These are phyloP conservation scores for Acacia crassicarpa DNA, from an alignment of 306 rosid genomes.

Conservation along the genomic window DNA sequence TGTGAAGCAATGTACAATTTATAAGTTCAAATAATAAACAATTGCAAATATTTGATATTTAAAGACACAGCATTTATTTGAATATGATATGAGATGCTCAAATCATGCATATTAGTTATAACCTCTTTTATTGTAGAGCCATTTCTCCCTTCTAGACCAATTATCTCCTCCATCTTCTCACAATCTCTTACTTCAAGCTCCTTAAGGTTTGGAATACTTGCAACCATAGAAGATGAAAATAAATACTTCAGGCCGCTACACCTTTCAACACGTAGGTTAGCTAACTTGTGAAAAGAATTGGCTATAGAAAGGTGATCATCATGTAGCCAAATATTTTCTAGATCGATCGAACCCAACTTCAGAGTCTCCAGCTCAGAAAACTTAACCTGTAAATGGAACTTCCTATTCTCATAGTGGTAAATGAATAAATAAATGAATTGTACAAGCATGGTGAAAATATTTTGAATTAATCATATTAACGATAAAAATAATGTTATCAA, in stretches of 20 bases:
- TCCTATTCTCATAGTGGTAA: background rate
- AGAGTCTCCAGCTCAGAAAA: slow-evolving; percentile 12
- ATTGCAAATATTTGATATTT: background rate
- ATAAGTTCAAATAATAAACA: background rate
- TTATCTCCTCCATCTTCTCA: background rate
- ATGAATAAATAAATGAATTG: background rate
- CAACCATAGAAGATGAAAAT: background rate
- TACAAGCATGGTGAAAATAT: background rate
- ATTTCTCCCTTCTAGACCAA: background rate
- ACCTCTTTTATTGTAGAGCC: background rate
- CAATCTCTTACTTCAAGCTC: background rate
- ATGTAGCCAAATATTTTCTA: background rate
- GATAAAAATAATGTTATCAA: background rate
- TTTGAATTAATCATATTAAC: background rate
- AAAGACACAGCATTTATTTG: background rate
- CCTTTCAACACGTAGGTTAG: background rate
- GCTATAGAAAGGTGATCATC: background rate
- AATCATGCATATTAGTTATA: too few relatives aligned
- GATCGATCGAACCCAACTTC: background rate
- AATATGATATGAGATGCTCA: background rate
- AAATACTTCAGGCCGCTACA: background rate
- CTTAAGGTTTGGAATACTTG: background rate
- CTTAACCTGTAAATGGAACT: background rate
- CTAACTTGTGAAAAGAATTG: background rate
- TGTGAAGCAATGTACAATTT: background rate